Conservation (phyloP, 2,329 filamentous ascomycete genomes). For the Nigrospora oryzae region DNA sequence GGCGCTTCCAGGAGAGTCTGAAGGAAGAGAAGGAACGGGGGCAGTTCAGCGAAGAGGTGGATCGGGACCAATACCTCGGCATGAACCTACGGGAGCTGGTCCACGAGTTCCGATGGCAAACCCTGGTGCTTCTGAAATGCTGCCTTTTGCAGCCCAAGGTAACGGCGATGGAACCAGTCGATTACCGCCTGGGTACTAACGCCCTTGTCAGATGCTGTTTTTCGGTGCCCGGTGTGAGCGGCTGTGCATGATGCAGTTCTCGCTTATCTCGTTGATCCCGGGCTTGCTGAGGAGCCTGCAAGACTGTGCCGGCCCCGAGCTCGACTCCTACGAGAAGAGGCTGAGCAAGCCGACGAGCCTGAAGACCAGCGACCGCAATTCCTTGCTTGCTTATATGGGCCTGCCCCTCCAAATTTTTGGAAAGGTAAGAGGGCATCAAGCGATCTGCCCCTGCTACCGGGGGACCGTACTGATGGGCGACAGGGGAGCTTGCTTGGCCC, state of each 20-base stretch:
- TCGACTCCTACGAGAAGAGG: constrained; percentile 73
- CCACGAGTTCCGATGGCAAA: constrained; percentile 91
- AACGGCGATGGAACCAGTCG: background rate
- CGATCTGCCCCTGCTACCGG: background rate
- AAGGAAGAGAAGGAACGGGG: constrained; percentile 55
- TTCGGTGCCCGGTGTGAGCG: constrained; percentile 95
- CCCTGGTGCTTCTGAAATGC: constrained; percentile 87
- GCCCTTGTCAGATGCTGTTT: constrained; percentile 75
- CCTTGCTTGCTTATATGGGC: constrained; percentile 88
- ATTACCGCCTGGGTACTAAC: constrained; percentile 4
- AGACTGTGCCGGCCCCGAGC: constrained; percentile 89
- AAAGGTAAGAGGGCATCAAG: constrained; percentile 45
- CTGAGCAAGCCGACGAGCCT: constrained; percentile 73
- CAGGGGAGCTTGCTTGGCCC: constrained; percentile 90
- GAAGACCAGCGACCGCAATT: constrained; percentile 84
- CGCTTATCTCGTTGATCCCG: constrained; percentile 88
- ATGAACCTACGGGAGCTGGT: constrained; percentile 84
- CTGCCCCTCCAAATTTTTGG: constrained; percentile 91
- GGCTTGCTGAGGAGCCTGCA: constrained; percentile 85
- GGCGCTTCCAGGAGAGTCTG: constrained; percentile 85
- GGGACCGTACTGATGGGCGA: background rate
- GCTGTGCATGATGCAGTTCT: constrained; percentile 98
- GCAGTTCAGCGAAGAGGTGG: constrained; percentile 54
- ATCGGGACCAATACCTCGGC: constrained; percentile 82
- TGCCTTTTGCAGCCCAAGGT: constrained; percentile 93